Evolutionary conservation across 208 protist species (phyloP), one percentile per base, ranked within the genome.

Genomic region (Trypanosoma melophagium): DNA sequence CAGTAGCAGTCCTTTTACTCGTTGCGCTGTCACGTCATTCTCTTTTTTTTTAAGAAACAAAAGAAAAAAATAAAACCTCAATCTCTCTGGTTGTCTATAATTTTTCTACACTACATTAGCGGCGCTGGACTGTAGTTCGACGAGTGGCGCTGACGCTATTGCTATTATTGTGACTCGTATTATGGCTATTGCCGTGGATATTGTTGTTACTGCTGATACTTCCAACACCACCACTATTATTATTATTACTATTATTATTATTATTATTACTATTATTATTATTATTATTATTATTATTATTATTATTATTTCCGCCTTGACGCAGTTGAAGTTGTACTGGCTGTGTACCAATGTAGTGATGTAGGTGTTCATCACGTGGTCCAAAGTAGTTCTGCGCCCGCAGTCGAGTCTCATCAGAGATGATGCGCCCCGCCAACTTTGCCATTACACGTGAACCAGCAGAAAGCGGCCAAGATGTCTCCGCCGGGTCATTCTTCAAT

Each of bases 361-460:
- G 61, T 4, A 54, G 24, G 16, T 40, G 58, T 40, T 66, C 62
- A 21, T 76, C 54, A 41, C 54, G 66, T 31, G 49, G 7, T n/a
- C 42, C 54, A 40, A 70, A 74, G 64, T 72, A 85, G 12, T 59
- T 60, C 47, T 72, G 47, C 12, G 66, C 63, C 9, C 72, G 73
- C 8, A 72, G 57, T 51, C 76, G 50, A 22, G 81, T 89, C 61
- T 93, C 80, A 59, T 82, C 70, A 0, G 85, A 88, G 16, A 94
- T 50, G 5, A 94, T 80, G 21, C 80, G 49, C 21, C 60, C 59
- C 22, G 21, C 63, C 21, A 90, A 76, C 58, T 83, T 84, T n/a
- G 56, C 49, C 64, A 84, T 63, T 25, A 87, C 73, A 1, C 77
- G 78, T 7, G 71, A 40, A 10, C 60, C 78, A 9, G 76, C 71